Conservation (phyloP, 805 yeast species). For the Saccharomycopsis schoenii region DNA sequence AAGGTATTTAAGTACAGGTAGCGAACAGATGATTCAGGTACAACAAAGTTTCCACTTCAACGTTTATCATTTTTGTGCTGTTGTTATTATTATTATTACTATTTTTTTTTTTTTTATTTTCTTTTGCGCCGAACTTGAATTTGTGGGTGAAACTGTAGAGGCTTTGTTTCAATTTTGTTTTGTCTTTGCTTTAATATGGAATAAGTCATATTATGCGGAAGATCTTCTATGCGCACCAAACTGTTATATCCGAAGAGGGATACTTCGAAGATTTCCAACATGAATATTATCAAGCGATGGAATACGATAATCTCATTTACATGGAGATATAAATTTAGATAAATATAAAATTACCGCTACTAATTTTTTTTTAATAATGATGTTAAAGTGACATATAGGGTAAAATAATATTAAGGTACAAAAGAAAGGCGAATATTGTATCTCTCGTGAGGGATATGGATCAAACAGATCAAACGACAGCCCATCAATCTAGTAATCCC, state of each 20-base stretch:
- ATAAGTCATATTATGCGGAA: not conserved
- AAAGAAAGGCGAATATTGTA: too few relatives aligned
- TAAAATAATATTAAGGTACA: too few relatives aligned
- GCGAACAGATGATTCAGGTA: not conserved
- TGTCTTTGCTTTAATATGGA: not conserved
- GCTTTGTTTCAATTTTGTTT: not conserved
- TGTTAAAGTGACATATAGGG: too few relatives aligned
- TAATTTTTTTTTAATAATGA: too few relatives aligned
- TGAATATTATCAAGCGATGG: too few relatives aligned
- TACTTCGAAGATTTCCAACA: too few relatives aligned
- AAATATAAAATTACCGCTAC: too few relatives aligned
- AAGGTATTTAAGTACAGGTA: not conserved
- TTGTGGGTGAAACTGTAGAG: not conserved
- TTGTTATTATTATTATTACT: too few relatives aligned
- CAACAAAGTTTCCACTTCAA: not conserved
- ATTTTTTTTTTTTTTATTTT: not conserved
- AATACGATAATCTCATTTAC: too few relatives aligned
- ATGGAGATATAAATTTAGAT: too few relatives aligned
- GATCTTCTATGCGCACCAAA: not conserved
- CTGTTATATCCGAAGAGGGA: not conserved
- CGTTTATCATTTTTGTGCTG: not conserved
- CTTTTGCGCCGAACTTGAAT: not conserved
- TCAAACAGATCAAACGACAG: too few relatives aligned
- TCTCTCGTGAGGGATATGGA: too few relatives aligned
- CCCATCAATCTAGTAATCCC: conserved; percentile 8